Percentiles rank a stretch among this genome's conserved stretches.
Conservation (phyloP, 352 stramenopile genomes). For the Phytophthora ohioensis region DNA sequence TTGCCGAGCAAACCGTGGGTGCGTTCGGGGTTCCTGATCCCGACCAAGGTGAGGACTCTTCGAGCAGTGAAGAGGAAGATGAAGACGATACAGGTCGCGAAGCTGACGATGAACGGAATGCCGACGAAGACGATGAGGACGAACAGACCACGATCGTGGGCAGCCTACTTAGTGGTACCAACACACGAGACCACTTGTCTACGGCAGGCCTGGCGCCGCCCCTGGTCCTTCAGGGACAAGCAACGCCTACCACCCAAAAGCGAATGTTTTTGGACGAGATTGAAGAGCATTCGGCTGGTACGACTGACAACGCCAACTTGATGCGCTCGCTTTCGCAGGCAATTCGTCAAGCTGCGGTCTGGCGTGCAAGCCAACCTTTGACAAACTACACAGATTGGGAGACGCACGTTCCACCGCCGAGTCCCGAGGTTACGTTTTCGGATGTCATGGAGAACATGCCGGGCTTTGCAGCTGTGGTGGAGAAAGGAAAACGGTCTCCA, state of each 20-base stretch:
- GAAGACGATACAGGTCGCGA: slow-evolving; percentile 57
- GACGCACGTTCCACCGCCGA: slow-evolving; percentile 59
- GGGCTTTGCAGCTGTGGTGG: slow-evolving; percentile 51
- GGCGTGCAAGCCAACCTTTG: slow-evolving; percentile 78
- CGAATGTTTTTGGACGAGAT: slow-evolving; percentile 75
- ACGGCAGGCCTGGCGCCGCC: slow-evolving; percentile 17
- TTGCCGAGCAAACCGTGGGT: slow-evolving; percentile 75
- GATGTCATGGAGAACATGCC: slow-evolving; percentile 79
- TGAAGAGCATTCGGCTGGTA: slow-evolving; percentile 67
- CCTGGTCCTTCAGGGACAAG: slow-evolving; percentile 24
- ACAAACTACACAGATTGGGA: slow-evolving; percentile 78
- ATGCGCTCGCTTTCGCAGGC: slow-evolving; percentile 81
- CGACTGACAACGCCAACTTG: slow-evolving; percentile 67
- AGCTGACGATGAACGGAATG: slow-evolving; percentile 57
- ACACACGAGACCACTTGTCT: slow-evolving; percentile 54
- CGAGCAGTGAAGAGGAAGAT: slow-evolving; percentile 79
- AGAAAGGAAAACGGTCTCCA: slow-evolving; percentile 47
- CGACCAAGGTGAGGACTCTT: slow-evolving; percentile 66
- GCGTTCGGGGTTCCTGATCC: slow-evolving; percentile 40
- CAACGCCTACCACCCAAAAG: slow-evolving; percentile 30
- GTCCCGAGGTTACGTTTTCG: slow-evolving; percentile 77
- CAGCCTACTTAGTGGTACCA: slow-evolving; percentile 78
- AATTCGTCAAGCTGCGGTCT: slow-evolving; percentile 81
- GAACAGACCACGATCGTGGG: slow-evolving; percentile 85
- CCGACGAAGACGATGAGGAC: slow-evolving; percentile 76